phyloP scores from a whole-genome alignment of 208 protist species.

The Angomonas deanei region DNA sequence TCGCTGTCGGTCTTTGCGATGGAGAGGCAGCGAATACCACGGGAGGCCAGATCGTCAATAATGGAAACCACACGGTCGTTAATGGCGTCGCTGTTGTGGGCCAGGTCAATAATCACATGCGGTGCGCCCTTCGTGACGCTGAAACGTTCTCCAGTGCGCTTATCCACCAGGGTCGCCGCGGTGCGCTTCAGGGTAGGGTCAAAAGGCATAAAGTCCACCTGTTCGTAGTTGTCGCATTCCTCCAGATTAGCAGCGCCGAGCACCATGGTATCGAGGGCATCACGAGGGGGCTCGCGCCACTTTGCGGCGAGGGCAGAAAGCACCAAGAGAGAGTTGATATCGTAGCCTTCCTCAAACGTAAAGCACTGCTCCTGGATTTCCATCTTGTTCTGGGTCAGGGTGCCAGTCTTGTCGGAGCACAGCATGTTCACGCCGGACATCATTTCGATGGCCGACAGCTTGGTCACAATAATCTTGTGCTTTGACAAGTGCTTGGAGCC shows the following conservation, averaged over 20 bases:
- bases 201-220: constrained; percentile 64
- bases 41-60: constrained; percentile 55
- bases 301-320: constrained; percentile 84
- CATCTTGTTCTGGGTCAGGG: constrained; percentile 93
- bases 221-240: constrained; percentile 75
- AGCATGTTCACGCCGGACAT: constrained; percentile 88
- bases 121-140: constrained; percentile 86
- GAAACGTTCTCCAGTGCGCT: constrained; percentile 61
- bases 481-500: constrained; percentile 89
- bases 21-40: constrained; percentile 70
- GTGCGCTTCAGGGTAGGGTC: constrained; percentile 66
- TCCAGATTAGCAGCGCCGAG: constrained; percentile 69
- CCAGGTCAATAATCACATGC: constrained; percentile 71
- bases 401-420: constrained; percentile 95
- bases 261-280: constrained; percentile 89
- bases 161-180: constrained; percentile 48
- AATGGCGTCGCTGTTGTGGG: constrained; percentile 68
- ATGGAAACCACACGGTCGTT: constrained; percentile 60
- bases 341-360: constrained; percentile 56
- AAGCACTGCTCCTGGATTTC: constrained; percentile 77
- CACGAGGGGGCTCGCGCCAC: constrained; percentile 84
- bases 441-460: constrained; percentile 89
- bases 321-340: constrained; percentile 58
- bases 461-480: constrained; percentile 92
- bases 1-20: constrained; percentile 52